phyloP scores from a whole-genome alignment of 1,284 basidiomycete species.

The Cryptococcus sp. region DNA sequence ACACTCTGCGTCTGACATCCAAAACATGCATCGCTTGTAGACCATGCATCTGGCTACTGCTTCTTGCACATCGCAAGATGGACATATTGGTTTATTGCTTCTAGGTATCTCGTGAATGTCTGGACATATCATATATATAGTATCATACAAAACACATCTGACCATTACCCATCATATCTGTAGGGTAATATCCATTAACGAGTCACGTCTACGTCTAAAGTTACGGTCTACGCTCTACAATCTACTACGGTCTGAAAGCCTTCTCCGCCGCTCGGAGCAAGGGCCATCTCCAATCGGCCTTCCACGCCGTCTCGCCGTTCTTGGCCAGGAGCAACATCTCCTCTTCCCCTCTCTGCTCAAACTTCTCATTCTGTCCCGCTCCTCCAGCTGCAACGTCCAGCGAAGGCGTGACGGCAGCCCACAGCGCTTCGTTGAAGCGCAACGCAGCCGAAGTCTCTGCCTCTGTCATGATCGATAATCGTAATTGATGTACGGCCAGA shows the following conservation, averaged over 20 bases:
- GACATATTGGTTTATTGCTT: too few species aligned
- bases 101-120: too few species aligned
- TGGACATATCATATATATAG: too few species aligned
- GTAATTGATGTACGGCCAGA: conserved; percentile 58
- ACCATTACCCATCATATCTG: too few species aligned
- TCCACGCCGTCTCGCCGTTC: conserved; percentile 62
- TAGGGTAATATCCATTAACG: too few species aligned
- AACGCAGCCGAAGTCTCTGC: conserved; percentile 58
- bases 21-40: too few species aligned
- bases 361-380: conserved; percentile 13
- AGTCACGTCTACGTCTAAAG: too few species aligned
- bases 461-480: conserved; percentile 51
- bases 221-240: background rate
- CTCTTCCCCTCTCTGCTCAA: conserved; percentile 32
- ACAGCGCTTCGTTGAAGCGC: conserved; percentile 60
- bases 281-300: conserved; percentile 58
- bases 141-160: too few species aligned
- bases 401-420: conserved; percentile 51
- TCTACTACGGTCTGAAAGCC: conserved; percentile 16
- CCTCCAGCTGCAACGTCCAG: conserved; percentile 24
- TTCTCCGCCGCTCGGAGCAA: conserved; percentile 28
- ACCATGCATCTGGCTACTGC: too few species aligned
- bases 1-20: too few species aligned
- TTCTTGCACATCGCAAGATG: too few species aligned
- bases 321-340: conserved; percentile 59